Base-by-base conservation (phyloP, 352 stramenopile genomes). In the Globisporangium nunn region DNA sequence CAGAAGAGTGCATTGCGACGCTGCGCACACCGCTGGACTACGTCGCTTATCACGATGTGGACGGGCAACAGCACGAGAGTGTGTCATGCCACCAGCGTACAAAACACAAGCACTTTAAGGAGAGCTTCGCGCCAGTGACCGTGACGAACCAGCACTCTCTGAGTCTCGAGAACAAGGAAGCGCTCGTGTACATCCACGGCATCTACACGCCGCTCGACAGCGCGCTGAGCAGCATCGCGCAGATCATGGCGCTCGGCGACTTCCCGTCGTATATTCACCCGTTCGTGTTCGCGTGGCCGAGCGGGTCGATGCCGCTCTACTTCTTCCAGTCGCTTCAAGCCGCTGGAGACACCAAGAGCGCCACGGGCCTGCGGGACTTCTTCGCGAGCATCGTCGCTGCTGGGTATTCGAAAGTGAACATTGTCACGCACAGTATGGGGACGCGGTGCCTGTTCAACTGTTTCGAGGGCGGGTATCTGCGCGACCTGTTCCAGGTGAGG, bases 271-370 rank as follows among this genome's bases (percentile, higher is more conserved):
- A 29, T 31, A 56, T 68, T 28, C 62, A 68, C 23, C 62, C 62
- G 43, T 68, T 68, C 30, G 62, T 68, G 43, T 68, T 66, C 35
- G 45, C 33, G 4, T 68, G 62, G 62, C 62, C 62, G 28, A 68
- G 62, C 14, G 62, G 62, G 7, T 55, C 52, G 37, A 12, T 61
- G 12, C 62, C 59, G 52, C 40, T 65, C 41, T 65, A 52, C 11
- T 66, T 61, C 35, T 62, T 58, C 44, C 58, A 68, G 45, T 64
- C 56, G 4, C 41, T 62, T 6, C 40, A 44, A 6, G 56, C 58
- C 1, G 55, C 58, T 0, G 45, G 62, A 7, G 52, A 66, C 35
- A 29, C n/a, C 5, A 41, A 59, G 29, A 62, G 60, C 30, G 46
- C 45, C 8, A 49, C 47, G 6, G 60, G 60, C 0, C 48, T 68